Conservation (phyloP, 176 grass and related monocot species). For the Ananas comosus region DNA sequence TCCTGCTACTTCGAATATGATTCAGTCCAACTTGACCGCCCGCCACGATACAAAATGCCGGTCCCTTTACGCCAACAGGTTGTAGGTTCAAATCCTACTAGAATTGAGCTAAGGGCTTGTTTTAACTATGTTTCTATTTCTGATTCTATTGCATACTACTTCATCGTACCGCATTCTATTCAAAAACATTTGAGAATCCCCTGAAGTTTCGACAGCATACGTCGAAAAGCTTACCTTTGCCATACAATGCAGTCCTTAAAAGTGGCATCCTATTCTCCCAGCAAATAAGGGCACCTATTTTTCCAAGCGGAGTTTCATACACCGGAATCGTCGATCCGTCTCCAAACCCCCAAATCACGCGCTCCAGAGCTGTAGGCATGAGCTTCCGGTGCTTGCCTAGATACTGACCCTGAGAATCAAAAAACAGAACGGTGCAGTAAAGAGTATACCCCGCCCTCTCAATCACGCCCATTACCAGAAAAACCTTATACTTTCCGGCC, state of each 20-base stretch:
- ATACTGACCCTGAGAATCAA: conserved; percentile 69
- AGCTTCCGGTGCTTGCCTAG: conserved; percentile 87
- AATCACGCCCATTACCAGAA: conserved; percentile 87
- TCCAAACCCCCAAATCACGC: conserved; percentile 88
- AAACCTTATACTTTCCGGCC: conserved; percentile 85
- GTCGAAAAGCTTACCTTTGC: conserved; percentile 54
- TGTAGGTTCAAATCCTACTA: no score
- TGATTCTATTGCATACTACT: no score
- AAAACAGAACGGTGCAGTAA: conserved; percentile 82
- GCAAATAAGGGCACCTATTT: conserved; percentile 89
- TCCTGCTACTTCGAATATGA: no score
- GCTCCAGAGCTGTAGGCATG: conserved; percentile 79
- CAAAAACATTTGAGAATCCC: no score
- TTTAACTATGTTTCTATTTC: no score
- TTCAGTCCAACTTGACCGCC: no score
- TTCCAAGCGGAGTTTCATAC: conserved; percentile 86
- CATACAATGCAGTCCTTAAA: conserved; percentile 70
- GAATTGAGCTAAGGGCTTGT: no score
- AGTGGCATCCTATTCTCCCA: conserved; percentile 98
- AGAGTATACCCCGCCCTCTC: conserved; percentile 86
- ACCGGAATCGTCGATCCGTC: conserved; percentile 90
- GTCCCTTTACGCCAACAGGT: no score
- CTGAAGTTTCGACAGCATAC: no score
- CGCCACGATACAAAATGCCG: no score
- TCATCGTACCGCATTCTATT: no score